Conservation (phyloP, 108 stramenopile species). For the Epithemia pelagica region DNA sequence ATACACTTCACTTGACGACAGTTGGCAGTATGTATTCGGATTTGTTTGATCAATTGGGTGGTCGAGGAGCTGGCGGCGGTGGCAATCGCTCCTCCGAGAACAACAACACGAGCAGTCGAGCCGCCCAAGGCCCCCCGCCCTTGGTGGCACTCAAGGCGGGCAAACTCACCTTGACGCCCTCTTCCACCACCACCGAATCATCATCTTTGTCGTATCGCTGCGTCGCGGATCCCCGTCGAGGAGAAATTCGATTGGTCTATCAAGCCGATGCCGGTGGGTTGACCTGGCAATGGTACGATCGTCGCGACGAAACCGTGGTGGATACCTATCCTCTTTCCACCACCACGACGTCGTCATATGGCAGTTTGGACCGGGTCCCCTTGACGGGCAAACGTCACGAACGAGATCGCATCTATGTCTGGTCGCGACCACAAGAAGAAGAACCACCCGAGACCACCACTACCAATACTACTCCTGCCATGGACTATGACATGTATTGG, state of each 20-base stretch:
- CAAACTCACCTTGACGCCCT: slow-evolving; percentile 46
- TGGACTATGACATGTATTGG: slow-evolving; percentile 54
- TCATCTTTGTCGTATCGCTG: slow-evolving; percentile 39
- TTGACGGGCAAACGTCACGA: slow-evolving; percentile 18
- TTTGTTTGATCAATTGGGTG: slow-evolving; percentile 40
- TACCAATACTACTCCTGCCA: background rate
- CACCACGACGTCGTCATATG: slow-evolving; percentile 20
- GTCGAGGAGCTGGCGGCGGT: background rate
- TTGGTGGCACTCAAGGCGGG: slow-evolving; percentile 69
- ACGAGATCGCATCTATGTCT: slow-evolving; percentile 46
- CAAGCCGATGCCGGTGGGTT: slow-evolving; percentile 23
- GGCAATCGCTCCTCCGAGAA: too few relatives aligned
- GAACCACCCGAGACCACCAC: background rate
- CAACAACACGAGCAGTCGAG: slow-evolving; percentile 11
- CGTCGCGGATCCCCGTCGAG: slow-evolving; percentile 59
- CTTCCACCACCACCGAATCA: slow-evolving; percentile 31
- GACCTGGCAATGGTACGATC: slow-evolving; percentile 69
- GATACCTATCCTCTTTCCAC: slow-evolving; percentile 31
- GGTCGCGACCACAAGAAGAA: slow-evolving; percentile 22
- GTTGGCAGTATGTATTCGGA: slow-evolving; percentile 65
- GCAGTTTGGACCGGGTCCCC: slow-evolving; percentile 43
- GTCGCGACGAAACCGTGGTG: slow-evolving; percentile 56
- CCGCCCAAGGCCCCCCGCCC: slow-evolving; percentile 16
- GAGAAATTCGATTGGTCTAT: slow-evolving; percentile 54
- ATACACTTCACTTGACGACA: too few relatives aligned